These are phyloP conservation scores for Thermomyces lanuginosus DNA, from an alignment of 2,329 filamentous ascomycete genomes.

Conservation along the genomic window DNA sequence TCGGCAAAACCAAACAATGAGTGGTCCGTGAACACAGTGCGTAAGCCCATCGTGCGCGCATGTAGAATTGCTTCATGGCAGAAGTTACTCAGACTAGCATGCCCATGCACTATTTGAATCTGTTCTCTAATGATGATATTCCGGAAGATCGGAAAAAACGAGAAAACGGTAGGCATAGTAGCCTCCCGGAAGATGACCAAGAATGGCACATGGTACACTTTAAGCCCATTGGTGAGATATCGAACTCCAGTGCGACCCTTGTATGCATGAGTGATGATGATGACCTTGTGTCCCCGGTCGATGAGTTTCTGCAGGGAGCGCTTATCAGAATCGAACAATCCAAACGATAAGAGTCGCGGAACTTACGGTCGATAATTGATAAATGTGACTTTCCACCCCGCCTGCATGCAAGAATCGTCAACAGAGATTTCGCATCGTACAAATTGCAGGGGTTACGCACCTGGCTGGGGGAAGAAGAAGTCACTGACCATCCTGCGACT, in stretches of 20 bases:
- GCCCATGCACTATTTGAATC: conserved; percentile 97
- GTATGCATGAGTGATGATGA: conserved; percentile 93
- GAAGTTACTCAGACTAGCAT: conserved; percentile 79
- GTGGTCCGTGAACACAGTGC: conserved; percentile 94
- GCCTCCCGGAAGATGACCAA: conserved; percentile 86
- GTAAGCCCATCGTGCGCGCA: conserved; percentile 84
- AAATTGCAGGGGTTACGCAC: conserved; percentile 11
- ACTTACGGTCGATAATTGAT: conserved; percentile 67
- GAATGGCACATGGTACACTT: conserved; percentile 96
- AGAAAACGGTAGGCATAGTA: conserved; percentile 93
- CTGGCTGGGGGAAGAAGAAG: conserved; percentile 97
- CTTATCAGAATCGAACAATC: conserved; percentile 2
- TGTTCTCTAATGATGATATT: conserved; percentile 89
- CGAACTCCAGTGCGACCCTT: conserved; percentile 78
- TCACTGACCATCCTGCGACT: conserved; percentile 73
- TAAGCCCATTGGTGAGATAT: conserved; percentile 92
- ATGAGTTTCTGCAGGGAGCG: conserved; percentile 55
- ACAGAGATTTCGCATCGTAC: not conserved
- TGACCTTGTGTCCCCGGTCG: conserved; percentile 92
- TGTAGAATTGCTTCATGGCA: conserved; percentile 93
- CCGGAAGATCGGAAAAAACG: conserved; percentile 93
- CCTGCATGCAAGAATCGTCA: conserved; percentile 29
- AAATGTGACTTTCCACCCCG: conserved; percentile 95
- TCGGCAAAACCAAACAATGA: conserved; percentile 96
- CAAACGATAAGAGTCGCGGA: not conserved